phyloP scores from a whole-genome alignment of 2,329 filamentous ascomycete species.

The Fusarium burgessii region DNA sequence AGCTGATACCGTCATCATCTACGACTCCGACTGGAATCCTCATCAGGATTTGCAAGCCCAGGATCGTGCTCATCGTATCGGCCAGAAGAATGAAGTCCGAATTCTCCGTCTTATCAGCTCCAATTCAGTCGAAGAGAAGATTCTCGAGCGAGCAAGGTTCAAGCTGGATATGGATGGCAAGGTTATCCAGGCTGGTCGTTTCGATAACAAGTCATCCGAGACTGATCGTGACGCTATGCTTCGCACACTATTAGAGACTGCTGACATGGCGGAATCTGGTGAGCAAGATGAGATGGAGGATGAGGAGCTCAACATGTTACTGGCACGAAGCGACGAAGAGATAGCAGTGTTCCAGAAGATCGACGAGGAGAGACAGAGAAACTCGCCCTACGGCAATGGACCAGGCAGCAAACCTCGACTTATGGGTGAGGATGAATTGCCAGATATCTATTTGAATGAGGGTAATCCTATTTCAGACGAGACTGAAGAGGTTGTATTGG shows the following conservation, averaged over 20 bases:
- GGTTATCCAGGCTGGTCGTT: constrained; percentile 98
- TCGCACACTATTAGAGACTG: constrained; percentile 88
- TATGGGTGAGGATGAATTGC: constrained; percentile 87
- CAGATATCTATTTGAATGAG: constrained; percentile 92
- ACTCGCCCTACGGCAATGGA: constrained; percentile 76
- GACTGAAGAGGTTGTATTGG: constrained; percentile 77
- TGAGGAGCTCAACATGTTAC: constrained; percentile 93
- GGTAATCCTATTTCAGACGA: constrained; percentile 85
- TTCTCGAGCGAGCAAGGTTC: constrained; percentile 94
- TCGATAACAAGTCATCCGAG: constrained; percentile 99
- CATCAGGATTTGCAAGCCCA: constrained; percentile 99
- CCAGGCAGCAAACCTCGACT: constrained; percentile 79
- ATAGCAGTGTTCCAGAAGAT: constrained; percentile 82
- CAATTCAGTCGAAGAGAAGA: constrained; percentile 98
- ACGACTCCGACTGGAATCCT: constrained; percentile 99
- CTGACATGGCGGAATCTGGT: constrained; percentile 73
- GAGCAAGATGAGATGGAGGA: constrained; percentile 99
- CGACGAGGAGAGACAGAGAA: constrained; percentile 78
- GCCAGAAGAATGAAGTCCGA: constrained; percentile 98
- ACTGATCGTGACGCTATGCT: constrained; percentile 98
- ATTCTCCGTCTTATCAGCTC: constrained; percentile 96
- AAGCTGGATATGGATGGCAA: constrained; percentile 99
- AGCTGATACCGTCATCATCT: constrained; percentile 98
- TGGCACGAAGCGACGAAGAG: constrained; percentile 89
- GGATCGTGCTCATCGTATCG: constrained; percentile 99